phyloP scores from a whole-genome alignment of 1,284 basidiomycete genomes.

The Cutaneotrichosporon sp. region DNA sequence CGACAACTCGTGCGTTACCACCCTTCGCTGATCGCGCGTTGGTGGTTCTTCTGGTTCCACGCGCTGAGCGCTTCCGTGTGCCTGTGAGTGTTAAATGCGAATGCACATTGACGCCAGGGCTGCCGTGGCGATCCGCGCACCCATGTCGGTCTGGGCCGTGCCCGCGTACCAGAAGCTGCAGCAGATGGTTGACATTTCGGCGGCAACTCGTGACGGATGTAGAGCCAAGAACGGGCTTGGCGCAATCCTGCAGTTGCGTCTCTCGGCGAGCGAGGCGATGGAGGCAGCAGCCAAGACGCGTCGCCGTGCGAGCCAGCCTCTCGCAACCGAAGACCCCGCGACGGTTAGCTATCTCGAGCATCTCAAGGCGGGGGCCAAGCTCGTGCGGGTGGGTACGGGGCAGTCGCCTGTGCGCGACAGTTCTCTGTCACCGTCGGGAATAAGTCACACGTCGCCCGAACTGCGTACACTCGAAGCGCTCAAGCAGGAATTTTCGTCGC shows the following conservation, averaged over 20 bases:
- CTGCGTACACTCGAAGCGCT: background rate
- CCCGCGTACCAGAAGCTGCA: conserved; percentile 46
- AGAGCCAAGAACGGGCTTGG: conserved; percentile 49
- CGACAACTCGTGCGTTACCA: conserved; percentile 50
- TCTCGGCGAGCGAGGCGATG: conserved; percentile 40
- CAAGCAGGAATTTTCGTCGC: background rate
- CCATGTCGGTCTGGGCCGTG: conserved; percentile 47
- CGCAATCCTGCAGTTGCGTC: conserved; percentile 42
- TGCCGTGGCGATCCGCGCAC: conserved; percentile 49
- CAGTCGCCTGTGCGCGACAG: background rate
- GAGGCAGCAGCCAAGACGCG: conserved; percentile 14
- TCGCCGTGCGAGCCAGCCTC: background rate
- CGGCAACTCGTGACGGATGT: conserved; percentile 45
- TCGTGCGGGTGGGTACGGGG: conserved; percentile 12
- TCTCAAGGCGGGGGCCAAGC: background rate
- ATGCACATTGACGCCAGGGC: conserved; percentile 18
- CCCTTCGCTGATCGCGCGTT: conserved; percentile 47
- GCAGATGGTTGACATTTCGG: conserved; percentile 48
- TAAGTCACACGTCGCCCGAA: conserved; percentile 4
- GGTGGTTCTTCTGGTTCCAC: conserved; percentile 54
- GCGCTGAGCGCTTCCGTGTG: conserved; percentile 50
- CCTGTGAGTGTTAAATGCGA: conserved; percentile 32
- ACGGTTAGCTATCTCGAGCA: conserved; percentile 13
- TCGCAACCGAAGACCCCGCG: conserved; percentile 4
- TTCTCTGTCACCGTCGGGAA: background rate